Conservation (phyloP, 2,329 filamentous ascomycete species). For the Tolypocladium sp. region DNA sequence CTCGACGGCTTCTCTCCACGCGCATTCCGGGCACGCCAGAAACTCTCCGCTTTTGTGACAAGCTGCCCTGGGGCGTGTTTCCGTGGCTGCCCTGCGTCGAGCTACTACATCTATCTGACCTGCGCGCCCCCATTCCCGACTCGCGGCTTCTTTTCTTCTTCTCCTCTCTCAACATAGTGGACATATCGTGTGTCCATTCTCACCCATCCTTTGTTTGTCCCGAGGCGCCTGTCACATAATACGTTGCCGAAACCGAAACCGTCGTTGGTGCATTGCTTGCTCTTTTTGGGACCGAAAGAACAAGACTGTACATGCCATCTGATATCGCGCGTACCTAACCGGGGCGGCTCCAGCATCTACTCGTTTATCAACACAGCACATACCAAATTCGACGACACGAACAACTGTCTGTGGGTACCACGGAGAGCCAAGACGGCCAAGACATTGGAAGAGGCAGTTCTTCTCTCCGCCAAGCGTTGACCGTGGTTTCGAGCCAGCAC, state of each 20-base stretch:
- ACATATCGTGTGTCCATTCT: background rate
- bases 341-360: slow-evolving; percentile 1
- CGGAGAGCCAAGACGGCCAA: background rate
- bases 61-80: background rate
- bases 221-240: background rate
- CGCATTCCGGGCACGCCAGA: slow-evolving; percentile 5
- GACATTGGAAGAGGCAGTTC: background rate
- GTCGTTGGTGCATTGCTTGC: background rate
- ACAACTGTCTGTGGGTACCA: background rate
- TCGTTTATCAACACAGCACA: background rate
- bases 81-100: background rate
- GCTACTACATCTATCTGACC: slow-evolving; percentile 2
- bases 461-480: background rate
- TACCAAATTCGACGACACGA: background rate
- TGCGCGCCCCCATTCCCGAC: background rate
- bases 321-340: slow-evolving; percentile 8
- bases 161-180: background rate
- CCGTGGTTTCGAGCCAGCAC: background rate
- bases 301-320: slow-evolving; percentile 11
- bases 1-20: slow-evolving; percentile 4
- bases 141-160: background rate
- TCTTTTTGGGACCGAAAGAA: background rate
- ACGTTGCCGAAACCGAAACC: background rate
- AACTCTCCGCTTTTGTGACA: background rate
- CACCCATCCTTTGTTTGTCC: background rate